Base-by-base conservation (phyloP, 371 early-diverging fungal genomes). In the Mortierella polycephala region DNA sequence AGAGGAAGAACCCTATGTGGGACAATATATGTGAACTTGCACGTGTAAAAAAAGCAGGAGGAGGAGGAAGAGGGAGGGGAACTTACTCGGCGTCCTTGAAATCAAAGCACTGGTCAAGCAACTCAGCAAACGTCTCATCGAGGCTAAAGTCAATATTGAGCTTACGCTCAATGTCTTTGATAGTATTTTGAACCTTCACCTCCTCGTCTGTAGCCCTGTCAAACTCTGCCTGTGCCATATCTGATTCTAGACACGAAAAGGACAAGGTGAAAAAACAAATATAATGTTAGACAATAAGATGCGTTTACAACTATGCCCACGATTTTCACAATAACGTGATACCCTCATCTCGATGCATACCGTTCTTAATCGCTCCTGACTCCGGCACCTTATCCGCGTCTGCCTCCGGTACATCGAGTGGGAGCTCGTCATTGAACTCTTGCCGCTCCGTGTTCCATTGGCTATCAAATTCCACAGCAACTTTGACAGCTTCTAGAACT, bases 11-110 rank as follows among this genome's bases (percentile, higher is more conserved):
- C 20, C 14, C 18, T 51, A 51, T 9, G 16, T 46, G 46, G 30
- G 1, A 30, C 4, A 30, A 30, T 4, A 30, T 30, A 30, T 4
- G 30, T 30, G 4, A 30, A 30, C 30, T 30, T 4, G 30, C 4
- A 30, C 30, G 30, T 30, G 30, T 30, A 58, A 21, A 44, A 60
- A 21, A 21, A 54, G 16, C 13, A 61, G 23, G 46, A 5, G 62
- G 8, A 12, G 20, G 30, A 30, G 30, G 30, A 30, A 30, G 1
- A 30, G 39, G 30, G 23, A 47, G 30, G 23, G 5, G 9, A 20
- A 85, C 91, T 75, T 90, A 93, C 88, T 96, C 96, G 61, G 91
- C 89, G 11, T 89, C 85, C 64, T 92, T 86, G 41, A 85, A 84
- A 11, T 85, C 86, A 63, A 89, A 83, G 84, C 97, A 96, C 23